Base-by-base conservation (phyloP, 352 stramenopile genomes). In the Phytophthora fragariaefolia region DNA sequence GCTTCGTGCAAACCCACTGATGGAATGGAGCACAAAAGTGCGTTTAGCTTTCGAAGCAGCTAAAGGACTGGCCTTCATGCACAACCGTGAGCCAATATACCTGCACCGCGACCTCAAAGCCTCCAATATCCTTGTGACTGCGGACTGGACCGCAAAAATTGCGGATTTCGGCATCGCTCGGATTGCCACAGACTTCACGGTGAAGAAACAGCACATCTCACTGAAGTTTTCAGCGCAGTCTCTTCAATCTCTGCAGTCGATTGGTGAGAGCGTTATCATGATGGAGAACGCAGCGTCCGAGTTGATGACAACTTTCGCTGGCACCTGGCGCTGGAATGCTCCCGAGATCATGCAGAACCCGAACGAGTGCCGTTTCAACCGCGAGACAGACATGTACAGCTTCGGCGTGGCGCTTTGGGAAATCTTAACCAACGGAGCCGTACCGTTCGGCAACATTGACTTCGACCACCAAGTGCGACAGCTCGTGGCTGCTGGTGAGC, bases 1-100 rank as follows among this genome's bases (percentile, higher is more conserved):
- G 22, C 66, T 92, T 23, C 79, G 77, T 27, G 74, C 79, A 1
- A 89, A 90, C 54, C 78, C 80, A 4, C 54, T 90, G 4, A 74
- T 90, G 61, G 81, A 90, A 36, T 92, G 83, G 83, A 73, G 75
- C 32, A 88, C 81, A 15, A 89, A 87, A 62, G 81, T 89, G 23
- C 81, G 81, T 9, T 58, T 92, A 7, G 83, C 83, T 8, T 90
- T 92, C 24, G 79, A 90, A 43, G 76, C 81, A 4, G 79, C 83
- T 15, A 92, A 89, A 73, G 81, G 83, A 8, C 71, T 92, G n/a
- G 81, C 83, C 4, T 92, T 89, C 63, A 90, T 92, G 83, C 83
- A 92, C 66, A 90, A 90, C 43, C 76, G 81, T 30, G 74, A 90
- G 45, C 83, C 81, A 23, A 90, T 90, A 42, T 92, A 92, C 42